These are phyloP conservation scores for Aspergillus terreus DNA, from an alignment of 2,329 filamentous ascomycete species.

Conservation along the genomic window DNA sequence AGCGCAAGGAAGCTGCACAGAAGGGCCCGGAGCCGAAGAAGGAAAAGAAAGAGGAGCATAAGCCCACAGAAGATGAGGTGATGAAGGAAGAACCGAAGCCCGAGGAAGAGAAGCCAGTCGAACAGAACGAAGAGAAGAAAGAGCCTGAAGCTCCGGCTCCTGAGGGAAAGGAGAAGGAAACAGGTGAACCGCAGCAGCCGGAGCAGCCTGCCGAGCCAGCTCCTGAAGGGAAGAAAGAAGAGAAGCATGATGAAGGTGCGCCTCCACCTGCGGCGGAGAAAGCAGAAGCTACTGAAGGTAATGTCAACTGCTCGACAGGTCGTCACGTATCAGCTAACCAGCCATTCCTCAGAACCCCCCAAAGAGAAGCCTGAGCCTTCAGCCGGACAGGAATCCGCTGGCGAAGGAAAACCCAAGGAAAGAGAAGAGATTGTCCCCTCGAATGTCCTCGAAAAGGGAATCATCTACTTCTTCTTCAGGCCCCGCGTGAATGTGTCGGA, in stretches of 20 bases:
- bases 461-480: constrained; percentile 88
- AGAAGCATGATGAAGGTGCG: constrained; percentile 10
- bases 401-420: constrained; percentile 47
- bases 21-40: constrained; percentile 33
- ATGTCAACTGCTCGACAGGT: not conserved
- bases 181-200: constrained; percentile 4
- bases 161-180: constrained; percentile 9
- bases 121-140: constrained; percentile 1
- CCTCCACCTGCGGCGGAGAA: constrained; percentile 8
- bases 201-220: constrained; percentile 5
- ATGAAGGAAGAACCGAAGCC: not conserved
- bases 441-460: constrained; percentile 76
- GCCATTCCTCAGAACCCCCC: constrained; percentile 5
- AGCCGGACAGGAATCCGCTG: constrained; percentile 7
- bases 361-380: constrained; percentile 6
- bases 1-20: constrained; percentile 35
- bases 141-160: not conserved
- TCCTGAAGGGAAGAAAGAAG: constrained; percentile 2
- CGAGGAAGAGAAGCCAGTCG: not conserved
- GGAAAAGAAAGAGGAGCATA: constrained; percentile 31
- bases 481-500: constrained; percentile 70
- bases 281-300: constrained; percentile 3
- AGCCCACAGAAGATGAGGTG: constrained; percentile 2
- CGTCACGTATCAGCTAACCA: not conserved
- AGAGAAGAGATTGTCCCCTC: constrained; percentile 52